These are phyloP conservation scores for Dysphania ambrosioides DNA, from an alignment of 148 eudicot species.

Conservation along the genomic window DNA sequence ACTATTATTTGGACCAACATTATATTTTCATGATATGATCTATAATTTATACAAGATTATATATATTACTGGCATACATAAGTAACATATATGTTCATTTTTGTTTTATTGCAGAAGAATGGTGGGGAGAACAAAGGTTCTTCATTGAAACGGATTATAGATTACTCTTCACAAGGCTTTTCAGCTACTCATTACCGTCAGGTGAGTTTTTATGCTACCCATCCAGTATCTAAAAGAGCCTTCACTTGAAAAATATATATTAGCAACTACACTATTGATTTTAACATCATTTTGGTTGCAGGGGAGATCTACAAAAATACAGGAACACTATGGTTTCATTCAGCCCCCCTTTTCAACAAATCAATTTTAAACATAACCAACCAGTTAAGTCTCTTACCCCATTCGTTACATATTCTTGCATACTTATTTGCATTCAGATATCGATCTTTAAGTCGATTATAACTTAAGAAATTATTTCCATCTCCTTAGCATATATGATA, in stretches of 20 bases:
- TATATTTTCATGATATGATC: neutral
- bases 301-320: conserved; percentile 16
- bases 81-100: no score
- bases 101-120: conserved; percentile 11
- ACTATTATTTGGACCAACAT: conserved; percentile 11
- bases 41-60: neutral
- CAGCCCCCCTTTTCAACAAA: conserved; percentile 5
- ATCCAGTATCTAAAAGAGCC: no score
- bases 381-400: conserved; percentile 17
- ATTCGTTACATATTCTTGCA: no score
- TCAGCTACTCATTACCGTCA: conserved; percentile 27
- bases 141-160: conserved; percentile 25
- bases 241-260: no score
- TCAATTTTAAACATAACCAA: conserved; percentile 18
- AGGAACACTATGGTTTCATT: conserved; percentile 3
- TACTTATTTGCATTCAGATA: no score
- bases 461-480: no score
- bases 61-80: no score
- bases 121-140: conserved; percentile 21
- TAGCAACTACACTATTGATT: no score
- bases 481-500: no score
- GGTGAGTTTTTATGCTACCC: no score
- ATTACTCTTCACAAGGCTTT: conserved; percentile 27
- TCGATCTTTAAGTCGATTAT: no score
- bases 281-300: neutral